phyloP scores from a whole-genome alignment of 1,284 basidiomycete genomes.

The Moesziomyces sp. region DNA sequence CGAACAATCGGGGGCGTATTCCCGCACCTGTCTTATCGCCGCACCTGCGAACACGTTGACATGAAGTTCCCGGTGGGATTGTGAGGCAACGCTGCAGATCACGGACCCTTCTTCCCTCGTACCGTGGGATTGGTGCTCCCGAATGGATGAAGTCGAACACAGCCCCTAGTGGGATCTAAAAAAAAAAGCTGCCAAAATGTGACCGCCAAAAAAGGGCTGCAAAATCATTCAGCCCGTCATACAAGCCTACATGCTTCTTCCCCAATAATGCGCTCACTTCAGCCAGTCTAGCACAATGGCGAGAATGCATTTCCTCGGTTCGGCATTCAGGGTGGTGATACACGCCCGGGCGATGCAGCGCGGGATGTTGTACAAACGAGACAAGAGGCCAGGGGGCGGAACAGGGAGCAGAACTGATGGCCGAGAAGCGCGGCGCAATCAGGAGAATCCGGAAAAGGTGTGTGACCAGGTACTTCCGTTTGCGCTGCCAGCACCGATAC shows the following conservation, averaged over 20 bases:
- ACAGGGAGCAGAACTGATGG: background rate
- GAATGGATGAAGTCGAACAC: too few species aligned
- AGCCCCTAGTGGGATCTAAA: too few species aligned
- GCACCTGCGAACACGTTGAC: too few species aligned
- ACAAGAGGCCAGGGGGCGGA: background rate
- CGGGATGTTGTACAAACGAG: background rate
- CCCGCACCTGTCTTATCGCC: background rate
- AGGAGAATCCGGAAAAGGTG: slow-evolving; percentile 34
- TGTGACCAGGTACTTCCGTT: slow-evolving; percentile 32
- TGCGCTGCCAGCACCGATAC: slow-evolving; percentile 33
- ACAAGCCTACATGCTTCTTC: too few species aligned
- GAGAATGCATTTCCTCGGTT: background rate
- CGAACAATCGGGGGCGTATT: background rate
- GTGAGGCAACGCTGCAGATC: too few species aligned
- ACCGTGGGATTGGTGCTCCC: too few species aligned
- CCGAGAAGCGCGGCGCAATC: background rate
- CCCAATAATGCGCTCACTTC: too few species aligned
- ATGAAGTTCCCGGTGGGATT: too few species aligned
- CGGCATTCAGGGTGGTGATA: background rate
- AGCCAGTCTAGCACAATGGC: background rate
- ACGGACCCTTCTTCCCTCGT: too few species aligned
- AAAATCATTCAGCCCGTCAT: too few species aligned
- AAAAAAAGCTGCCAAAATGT: too few species aligned
- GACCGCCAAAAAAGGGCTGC: too few species aligned
- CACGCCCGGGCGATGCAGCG: background rate